phyloP scores from a whole-genome alignment of 2,329 filamentous ascomycete species.

The Aureobasidium zeae region DNA sequence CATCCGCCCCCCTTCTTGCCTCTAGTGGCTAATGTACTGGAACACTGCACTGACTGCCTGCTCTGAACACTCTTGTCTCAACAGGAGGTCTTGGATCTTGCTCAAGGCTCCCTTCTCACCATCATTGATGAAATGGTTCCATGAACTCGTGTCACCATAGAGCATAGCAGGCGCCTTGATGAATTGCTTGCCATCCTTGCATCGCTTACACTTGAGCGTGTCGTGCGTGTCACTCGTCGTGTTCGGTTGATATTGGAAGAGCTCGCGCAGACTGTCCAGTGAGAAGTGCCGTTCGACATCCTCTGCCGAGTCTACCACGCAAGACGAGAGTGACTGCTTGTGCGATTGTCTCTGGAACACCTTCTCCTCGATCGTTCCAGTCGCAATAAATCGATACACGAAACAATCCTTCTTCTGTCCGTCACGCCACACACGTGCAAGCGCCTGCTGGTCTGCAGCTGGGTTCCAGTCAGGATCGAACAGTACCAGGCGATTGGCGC shows the following conservation, averaged over 20 bases:
- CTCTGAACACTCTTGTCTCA: constrained; percentile 75
- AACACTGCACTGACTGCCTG: constrained; percentile 86
- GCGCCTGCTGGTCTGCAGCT: constrained; percentile 90
- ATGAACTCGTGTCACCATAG: constrained; percentile 97
- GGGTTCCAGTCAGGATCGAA: constrained; percentile 97
- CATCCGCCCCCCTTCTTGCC: too few species aligned
- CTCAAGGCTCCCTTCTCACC: constrained; percentile 53
- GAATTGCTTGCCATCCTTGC: constrained; percentile 68
- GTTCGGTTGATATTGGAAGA: constrained; percentile 82
- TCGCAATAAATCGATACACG: constrained; percentile 98
- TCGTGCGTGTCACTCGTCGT: constrained; percentile 94
- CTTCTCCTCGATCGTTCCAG: constrained; percentile 96
- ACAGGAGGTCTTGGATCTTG: constrained; percentile 79
- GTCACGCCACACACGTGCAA: constrained; percentile 96
- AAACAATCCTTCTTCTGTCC: constrained; percentile 99
- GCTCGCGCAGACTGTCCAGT: constrained; percentile 76
- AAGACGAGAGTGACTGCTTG: constrained; percentile 93
- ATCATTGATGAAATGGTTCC: constrained; percentile 92
- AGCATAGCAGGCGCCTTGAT: constrained; percentile 91
- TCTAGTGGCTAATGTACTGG: constrained; percentile 89
- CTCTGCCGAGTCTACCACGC: constrained; percentile 91
- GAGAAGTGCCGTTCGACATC: constrained; percentile 97
- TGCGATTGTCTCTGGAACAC: constrained; percentile 98
- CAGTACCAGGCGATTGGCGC: constrained; percentile 84
- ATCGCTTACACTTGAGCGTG: constrained; percentile 97